A percentile compares a stretch with the other conserved stretches of the same genome.
Conservation (phyloP, 805 yeast genomes). For the Lachancea thermotolerans region DNA sequence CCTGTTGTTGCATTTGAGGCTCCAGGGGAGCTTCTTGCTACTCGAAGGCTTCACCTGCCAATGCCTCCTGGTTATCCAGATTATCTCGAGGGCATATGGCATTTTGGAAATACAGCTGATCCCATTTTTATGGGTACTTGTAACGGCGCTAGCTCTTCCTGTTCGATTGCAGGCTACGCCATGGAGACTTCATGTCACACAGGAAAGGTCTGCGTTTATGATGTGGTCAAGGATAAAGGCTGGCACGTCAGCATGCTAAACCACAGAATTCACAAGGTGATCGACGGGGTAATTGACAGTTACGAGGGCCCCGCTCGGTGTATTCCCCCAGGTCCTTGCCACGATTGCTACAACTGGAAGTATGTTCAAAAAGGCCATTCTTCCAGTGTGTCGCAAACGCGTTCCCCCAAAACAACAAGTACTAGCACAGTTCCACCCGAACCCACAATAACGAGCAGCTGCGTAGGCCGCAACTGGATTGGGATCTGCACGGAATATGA, state of each 20-base stretch:
- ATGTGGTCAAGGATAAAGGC: slow-evolving; percentile 80
- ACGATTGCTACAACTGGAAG: slow-evolving; percentile 87
- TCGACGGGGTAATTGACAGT: slow-evolving; percentile 64
- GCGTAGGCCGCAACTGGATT: slow-evolving; percentile 31
- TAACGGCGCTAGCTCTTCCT: slow-evolving; percentile 84
- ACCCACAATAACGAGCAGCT: slow-evolving; percentile 18
- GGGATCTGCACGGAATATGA: slow-evolving; percentile 31
- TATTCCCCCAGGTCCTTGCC: slow-evolving; percentile 69
- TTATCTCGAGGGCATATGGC: slow-evolving; percentile 82
- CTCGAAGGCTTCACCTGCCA: slow-evolving; percentile 80
- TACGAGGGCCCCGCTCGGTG: slow-evolving; percentile 79
- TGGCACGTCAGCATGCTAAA: slow-evolving; percentile 86
- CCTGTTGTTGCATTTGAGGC: slow-evolving; percentile 91
- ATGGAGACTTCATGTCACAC: slow-evolving; percentile 95
- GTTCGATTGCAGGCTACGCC: slow-evolving; percentile 91
- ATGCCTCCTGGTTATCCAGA: slow-evolving; percentile 84
- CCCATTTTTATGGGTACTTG: slow-evolving; percentile 96
- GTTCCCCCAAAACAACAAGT: slow-evolving; percentile 10
- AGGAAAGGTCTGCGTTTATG: slow-evolving; percentile 82
- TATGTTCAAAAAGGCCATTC: slow-evolving; percentile 43
- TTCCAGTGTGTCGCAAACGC: slow-evolving; percentile 18
- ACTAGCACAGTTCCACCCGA: slow-evolving; percentile 18
- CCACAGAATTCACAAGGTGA: slow-evolving; percentile 86
- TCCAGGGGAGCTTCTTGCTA: slow-evolving; percentile 84
- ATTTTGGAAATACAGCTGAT: slow-evolving; percentile 94